Conservation (phyloP, 2,329 filamentous ascomycete genomes). For the Fusarium haematococcum region DNA sequence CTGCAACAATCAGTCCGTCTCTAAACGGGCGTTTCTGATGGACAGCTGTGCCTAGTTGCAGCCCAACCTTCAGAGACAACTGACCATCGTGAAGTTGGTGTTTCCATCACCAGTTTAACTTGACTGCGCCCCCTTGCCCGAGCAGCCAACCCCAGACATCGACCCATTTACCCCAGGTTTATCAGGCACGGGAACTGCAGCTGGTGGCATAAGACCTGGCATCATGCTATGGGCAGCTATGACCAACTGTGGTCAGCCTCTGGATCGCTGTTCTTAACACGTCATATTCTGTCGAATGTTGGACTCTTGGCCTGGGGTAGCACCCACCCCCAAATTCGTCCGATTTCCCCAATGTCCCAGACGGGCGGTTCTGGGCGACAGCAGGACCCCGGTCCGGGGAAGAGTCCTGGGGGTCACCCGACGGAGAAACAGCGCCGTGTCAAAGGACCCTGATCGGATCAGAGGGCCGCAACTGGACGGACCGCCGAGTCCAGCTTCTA, state of each 20-base stretch:
- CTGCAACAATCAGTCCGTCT: neutral
- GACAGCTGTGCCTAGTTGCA: neutral
- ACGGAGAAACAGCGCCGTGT: constrained; percentile 37
- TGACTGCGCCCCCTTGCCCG: constrained; percentile 17
- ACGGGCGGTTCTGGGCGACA: constrained; percentile 25
- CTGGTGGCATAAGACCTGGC: constrained; percentile 28
- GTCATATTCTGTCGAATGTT: constrained; percentile 16
- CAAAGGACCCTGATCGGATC: constrained; percentile 33
- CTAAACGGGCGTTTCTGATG: constrained; percentile 7
- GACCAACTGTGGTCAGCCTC: constrained; percentile 4
- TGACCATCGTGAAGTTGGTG: neutral
- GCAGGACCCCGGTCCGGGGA: constrained; percentile 26
- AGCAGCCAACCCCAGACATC: constrained; percentile 19
- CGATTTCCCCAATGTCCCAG: constrained; percentile 37
- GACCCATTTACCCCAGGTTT: constrained; percentile 32
- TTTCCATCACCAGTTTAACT: constrained; percentile 20
- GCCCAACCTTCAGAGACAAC: neutral
- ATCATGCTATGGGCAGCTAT: constrained; percentile 22
- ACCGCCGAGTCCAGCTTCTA: constrained; percentile 29
- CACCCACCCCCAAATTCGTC: constrained; percentile 31
- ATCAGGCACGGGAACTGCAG: constrained; percentile 19
- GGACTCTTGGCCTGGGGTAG: neutral
- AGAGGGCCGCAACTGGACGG: constrained; percentile 30
- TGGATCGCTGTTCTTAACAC: constrained; percentile 13
- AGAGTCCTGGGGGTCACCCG: constrained; percentile 27